phyloP scores from a whole-genome alignment of 108 stramenopile genomes.

The Pseudonitzschia delicatissima region DNA sequence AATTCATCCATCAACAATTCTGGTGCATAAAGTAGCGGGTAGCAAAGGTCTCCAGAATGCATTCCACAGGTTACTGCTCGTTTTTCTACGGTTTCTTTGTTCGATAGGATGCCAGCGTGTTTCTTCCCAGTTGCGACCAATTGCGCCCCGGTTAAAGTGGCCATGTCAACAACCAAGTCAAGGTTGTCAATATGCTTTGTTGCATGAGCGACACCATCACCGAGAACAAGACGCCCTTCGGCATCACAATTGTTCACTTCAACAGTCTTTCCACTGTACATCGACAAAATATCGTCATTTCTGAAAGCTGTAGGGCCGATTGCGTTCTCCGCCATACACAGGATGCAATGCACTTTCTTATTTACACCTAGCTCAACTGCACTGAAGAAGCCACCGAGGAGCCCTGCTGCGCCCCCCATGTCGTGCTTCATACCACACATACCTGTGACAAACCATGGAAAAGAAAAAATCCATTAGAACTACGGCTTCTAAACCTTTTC shows the following conservation, averaged over 20 bases:
- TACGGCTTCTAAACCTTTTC: background rate
- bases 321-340: slow-evolving; percentile 86
- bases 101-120: slow-evolving; percentile 76
- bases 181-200: slow-evolving; percentile 58
- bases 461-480: background rate
- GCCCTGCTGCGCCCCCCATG: slow-evolving; percentile 81
- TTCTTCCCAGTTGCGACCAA: slow-evolving; percentile 79
- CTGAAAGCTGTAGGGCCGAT: slow-evolving; percentile 76
- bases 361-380: slow-evolving; percentile 41
- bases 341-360: slow-evolving; percentile 40
- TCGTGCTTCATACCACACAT: slow-evolving; percentile 68
- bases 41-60: slow-evolving; percentile 68
- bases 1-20: slow-evolving; percentile 82
- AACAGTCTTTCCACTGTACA: slow-evolving; percentile 48
- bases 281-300: slow-evolving; percentile 69
- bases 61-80: slow-evolving; percentile 44
- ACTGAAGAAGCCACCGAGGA: slow-evolving; percentile 75
- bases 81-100: slow-evolving; percentile 65
- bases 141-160: slow-evolving; percentile 89
- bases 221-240: slow-evolving; percentile 85
- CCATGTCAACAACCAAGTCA: slow-evolving; percentile 81
- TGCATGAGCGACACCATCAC: slow-evolving; percentile 79
- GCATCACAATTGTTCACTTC: slow-evolving; percentile 83
- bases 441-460: slow-evolving; percentile 7
- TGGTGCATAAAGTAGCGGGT: slow-evolving; percentile 77